Percentiles rank a stretch among this genome's conserved stretches.
phyloP scores from a whole-genome alignment of 148 eudicot genomes.

The Polygonum aviculare region DNA sequence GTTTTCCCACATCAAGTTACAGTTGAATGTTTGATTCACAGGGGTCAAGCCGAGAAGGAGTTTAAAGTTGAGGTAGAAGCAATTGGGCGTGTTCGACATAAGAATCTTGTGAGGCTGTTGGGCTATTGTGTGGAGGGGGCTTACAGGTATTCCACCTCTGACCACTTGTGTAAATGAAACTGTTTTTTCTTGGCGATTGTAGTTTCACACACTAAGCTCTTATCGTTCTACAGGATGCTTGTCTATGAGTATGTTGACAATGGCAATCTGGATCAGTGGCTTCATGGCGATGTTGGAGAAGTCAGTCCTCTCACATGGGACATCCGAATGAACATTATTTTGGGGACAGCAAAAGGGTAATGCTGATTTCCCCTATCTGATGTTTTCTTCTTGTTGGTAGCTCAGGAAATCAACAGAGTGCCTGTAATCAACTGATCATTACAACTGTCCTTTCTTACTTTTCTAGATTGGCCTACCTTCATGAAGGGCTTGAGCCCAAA shows the following conservation, averaged over 20 bases:
- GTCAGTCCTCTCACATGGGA: slow-evolving; percentile 68
- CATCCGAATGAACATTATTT: slow-evolving; percentile 46
- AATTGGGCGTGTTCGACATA: slow-evolving; percentile 94
- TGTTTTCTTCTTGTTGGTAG: neutral
- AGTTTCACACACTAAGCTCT: slow-evolving; percentile 6
- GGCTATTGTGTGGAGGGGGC: slow-evolving; percentile 97
- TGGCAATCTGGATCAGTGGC: slow-evolving; percentile 64
- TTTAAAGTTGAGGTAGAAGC: slow-evolving; percentile 93
- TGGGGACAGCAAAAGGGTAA: slow-evolving; percentile 67
- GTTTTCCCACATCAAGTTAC: neutral
- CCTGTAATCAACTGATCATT: neutral
- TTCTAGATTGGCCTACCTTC: slow-evolving; percentile 61
- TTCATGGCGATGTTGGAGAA: slow-evolving; percentile 62
- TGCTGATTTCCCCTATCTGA: neutral
- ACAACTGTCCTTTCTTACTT: neutral
- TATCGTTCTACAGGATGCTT: slow-evolving; percentile 38
- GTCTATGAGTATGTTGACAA: slow-evolving; percentile 63
- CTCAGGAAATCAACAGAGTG: neutral
- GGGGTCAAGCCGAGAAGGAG: slow-evolving; percentile 98
- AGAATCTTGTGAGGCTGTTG: slow-evolving; percentile 83
- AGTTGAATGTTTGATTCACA: slow-evolving; percentile 21
- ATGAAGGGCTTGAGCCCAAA: slow-evolving; percentile 50
- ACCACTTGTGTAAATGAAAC: slow-evolving; percentile 4
- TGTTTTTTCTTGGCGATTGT: neutral
- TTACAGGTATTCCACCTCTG: slow-evolving; percentile 48